Percentiles rank a stretch among this genome's conserved stretches.
Conservation (phyloP, 371 early-diverging fungal species). For the Apophysomyces ossiformis region DNA sequence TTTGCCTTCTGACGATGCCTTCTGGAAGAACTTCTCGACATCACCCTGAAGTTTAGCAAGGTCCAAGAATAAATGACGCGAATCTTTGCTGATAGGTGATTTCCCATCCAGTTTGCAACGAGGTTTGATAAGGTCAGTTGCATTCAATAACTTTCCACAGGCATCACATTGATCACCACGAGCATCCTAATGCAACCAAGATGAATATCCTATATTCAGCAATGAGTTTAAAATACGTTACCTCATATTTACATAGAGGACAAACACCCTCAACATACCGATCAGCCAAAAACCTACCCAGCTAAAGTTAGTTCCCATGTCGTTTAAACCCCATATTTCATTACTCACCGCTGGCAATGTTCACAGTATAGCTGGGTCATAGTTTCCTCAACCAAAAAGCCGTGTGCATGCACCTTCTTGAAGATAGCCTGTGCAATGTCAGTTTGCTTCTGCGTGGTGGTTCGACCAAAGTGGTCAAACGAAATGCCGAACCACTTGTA, state of each 20-base stretch:
- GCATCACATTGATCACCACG: constrained; percentile 99
- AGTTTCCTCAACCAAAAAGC: constrained; percentile 74
- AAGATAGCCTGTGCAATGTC: constrained; percentile 96
- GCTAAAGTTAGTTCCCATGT: background rate
- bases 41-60: constrained; percentile 80
- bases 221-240: constrained; percentile 18
- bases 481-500: constrained; percentile 98
- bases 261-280: constrained; percentile 99
- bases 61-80: constrained; percentile 95
- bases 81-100: constrained; percentile 81
- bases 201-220: background rate
- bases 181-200: constrained; percentile 66
- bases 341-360: constrained; percentile 71
- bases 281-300: constrained; percentile 95
- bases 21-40: constrained; percentile 77
- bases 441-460: constrained; percentile 91
- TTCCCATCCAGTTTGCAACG: constrained; percentile 94
- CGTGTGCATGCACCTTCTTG: constrained; percentile 77
- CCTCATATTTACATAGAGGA: constrained; percentile 87
- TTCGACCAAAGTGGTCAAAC: constrained; percentile 98
- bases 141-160: constrained; percentile 93
- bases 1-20: constrained; percentile 66
- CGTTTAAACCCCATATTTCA: background rate
- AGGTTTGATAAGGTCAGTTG: constrained; percentile 94
- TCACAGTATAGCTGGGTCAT: constrained; percentile 96